Conservation (phyloP, 2,329 filamentous ascomycete species). For the Talaromyces amestolkiae region DNA sequence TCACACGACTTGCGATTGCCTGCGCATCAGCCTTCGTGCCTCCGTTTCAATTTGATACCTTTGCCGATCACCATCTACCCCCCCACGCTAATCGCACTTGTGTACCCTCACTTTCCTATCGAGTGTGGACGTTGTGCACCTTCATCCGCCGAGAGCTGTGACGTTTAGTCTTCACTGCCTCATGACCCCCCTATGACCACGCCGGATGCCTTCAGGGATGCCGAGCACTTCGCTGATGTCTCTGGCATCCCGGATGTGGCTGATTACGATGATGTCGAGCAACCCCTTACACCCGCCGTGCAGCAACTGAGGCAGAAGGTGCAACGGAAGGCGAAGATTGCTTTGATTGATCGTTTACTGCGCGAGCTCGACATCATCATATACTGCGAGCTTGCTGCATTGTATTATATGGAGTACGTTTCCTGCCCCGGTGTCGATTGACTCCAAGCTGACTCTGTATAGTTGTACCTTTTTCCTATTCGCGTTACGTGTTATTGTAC, state of each 20-base stretch:
- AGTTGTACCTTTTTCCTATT: constrained; percentile 61
- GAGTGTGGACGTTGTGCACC: neutral
- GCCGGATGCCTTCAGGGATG: constrained; percentile 46
- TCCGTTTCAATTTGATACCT: neutral
- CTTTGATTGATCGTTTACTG: constrained; percentile 56
- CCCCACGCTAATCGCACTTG: neutral
- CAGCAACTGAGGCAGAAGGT: constrained; percentile 33
- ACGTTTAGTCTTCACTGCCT: constrained; percentile 23
- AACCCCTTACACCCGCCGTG: constrained; percentile 9
- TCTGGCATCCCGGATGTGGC: constrained; percentile 38
- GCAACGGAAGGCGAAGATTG: constrained; percentile 42
- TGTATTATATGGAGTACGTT: constrained; percentile 64
- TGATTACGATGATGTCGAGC: constrained; percentile 12
- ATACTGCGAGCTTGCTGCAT: constrained; percentile 59
- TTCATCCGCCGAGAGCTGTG: neutral
- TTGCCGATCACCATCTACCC: neutral
- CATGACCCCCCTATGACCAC: constrained; percentile 49
- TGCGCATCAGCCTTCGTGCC: neutral
- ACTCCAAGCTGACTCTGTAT: neutral
- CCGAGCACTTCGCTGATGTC: constrained; percentile 48
- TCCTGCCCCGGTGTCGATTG: neutral
- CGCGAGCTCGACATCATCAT: constrained; percentile 58
- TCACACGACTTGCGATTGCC: neutral
- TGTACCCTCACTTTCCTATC: neutral
- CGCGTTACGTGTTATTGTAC: constrained; percentile 53